Conservation (phyloP, 805 yeast species). For the Debaryomyces prosopidis region DNA sequence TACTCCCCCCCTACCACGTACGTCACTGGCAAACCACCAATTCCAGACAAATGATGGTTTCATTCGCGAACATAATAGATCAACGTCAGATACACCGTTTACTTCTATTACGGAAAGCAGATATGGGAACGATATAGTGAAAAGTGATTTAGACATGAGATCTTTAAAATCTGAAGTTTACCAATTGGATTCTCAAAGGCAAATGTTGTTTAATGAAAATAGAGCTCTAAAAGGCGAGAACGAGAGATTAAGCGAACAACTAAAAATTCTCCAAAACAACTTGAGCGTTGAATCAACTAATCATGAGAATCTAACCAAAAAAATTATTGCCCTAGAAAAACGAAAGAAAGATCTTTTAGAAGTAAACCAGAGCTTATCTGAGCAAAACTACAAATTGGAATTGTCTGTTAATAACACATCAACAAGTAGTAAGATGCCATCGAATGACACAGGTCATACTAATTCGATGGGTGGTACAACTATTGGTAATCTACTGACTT, state of each 20-base stretch:
- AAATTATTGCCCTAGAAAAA: slow-evolving; percentile 49
- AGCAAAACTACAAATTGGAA: slow-evolving; percentile 16
- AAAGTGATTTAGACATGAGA: slow-evolving; percentile 10
- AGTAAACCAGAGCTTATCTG: slow-evolving; percentile 22
- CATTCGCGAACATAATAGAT: slow-evolving; percentile 35
- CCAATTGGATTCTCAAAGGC: slow-evolving; percentile 29
- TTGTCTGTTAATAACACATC: background rate
- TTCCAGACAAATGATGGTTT: slow-evolving; percentile 5
- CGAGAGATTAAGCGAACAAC: slow-evolving; percentile 13
- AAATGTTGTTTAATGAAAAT: slow-evolving; percentile 23
- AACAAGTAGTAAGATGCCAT: background rate
- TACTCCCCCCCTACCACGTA: slow-evolving; percentile 47
- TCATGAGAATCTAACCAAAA: slow-evolving; percentile 46
- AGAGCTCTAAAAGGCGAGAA: slow-evolving; percentile 29
- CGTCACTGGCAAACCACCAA: slow-evolving; percentile 18
- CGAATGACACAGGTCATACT: background rate
- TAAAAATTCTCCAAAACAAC: slow-evolving; percentile 43
- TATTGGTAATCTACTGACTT: background rate
- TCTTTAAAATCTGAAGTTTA: slow-evolving; percentile 37
- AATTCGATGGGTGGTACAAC: background rate
- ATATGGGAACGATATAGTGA: slow-evolving; percentile 4
- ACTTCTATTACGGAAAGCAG: slow-evolving; percentile 17
- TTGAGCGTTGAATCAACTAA: slow-evolving; percentile 41
- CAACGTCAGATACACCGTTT: slow-evolving; percentile 45
- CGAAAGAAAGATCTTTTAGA: slow-evolving; percentile 47